Conservation (phyloP, 495 filamentous ascomycete species). For the Talaromyces trachyspermus region DNA sequence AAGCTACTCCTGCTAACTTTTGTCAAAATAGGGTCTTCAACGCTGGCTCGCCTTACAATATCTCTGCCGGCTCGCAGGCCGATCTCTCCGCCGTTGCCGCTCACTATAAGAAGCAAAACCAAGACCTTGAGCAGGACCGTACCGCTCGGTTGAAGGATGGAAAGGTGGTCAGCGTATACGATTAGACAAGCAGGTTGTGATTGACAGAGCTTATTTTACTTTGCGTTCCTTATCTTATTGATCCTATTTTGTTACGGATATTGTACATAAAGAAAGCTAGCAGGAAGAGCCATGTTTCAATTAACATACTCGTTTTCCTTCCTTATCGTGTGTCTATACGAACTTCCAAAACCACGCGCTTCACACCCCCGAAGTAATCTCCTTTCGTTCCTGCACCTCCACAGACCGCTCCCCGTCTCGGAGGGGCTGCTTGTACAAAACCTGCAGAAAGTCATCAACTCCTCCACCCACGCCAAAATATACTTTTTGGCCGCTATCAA, state of each 20-base stretch:
- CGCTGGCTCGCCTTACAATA: constrained; percentile 53
- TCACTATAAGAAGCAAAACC: constrained; percentile 54
- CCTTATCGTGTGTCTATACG: background rate
- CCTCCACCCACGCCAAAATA: constrained; percentile 97
- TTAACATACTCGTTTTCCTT: too few relatives aligned
- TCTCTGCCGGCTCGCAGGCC: constrained; percentile 51
- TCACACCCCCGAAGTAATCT: constrained; percentile 47
- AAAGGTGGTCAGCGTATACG: constrained; percentile 36
- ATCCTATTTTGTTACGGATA: constrained; percentile 22
- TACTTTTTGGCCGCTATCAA: constrained; percentile 86
- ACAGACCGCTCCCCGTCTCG: constrained; percentile 39
- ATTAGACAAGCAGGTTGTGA: constrained; percentile 28
- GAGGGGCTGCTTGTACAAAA: constrained; percentile 43
- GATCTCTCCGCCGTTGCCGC: constrained; percentile 55
- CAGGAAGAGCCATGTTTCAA: too few relatives aligned
- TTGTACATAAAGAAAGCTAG: constrained; percentile 2
- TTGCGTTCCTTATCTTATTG: constrained; percentile 5
- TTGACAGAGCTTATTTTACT: too few relatives aligned
- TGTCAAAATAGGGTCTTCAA: constrained; percentile 47
- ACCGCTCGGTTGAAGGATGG: constrained; percentile 37
- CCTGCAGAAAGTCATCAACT: constrained; percentile 75
- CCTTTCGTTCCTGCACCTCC: constrained; percentile 54
- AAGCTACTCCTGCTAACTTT: background rate
- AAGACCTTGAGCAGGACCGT: constrained; percentile 43
- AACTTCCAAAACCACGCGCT: constrained; percentile 40